Conservation (phyloP, 225 moss, liverwort and hornwort genomes). For the Marchantia paleacea region DNA sequence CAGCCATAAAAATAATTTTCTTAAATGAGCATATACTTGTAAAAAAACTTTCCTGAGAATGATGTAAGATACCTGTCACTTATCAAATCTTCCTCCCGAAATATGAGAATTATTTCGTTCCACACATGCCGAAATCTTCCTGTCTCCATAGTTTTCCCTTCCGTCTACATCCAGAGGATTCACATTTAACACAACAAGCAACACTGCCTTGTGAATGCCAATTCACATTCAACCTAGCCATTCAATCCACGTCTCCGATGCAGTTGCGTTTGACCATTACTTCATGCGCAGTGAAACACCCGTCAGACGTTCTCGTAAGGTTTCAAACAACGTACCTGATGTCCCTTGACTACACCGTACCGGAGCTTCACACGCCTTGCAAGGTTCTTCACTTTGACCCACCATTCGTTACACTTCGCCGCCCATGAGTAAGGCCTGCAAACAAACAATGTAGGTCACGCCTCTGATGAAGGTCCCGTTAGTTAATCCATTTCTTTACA, state of each 20-base stretch:
- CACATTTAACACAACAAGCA: neutral
- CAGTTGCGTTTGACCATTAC: neutral
- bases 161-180: constrained; percentile 43
- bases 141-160: constrained; percentile 51
- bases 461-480: too few relatives aligned
- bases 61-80: constrained; percentile 59
- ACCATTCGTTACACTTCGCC: constrained; percentile 38
- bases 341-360: constrained; percentile 43
- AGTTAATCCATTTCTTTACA: too few relatives aligned
- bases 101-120: constrained; percentile 83
- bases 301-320: neutral
- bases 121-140: constrained; percentile 80
- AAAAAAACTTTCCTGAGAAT: neutral
- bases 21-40: neutral
- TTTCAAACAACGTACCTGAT: constrained; percentile 4
- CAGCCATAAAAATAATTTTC: too few relatives aligned
- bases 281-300: neutral
- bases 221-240: constrained; percentile 8
- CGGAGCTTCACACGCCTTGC: constrained; percentile 66
- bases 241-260: neutral
- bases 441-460: neutral
- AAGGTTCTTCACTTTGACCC: constrained; percentile 67
- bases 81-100: constrained; percentile 93
- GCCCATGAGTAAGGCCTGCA: constrained; percentile 23
- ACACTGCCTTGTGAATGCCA: neutral